These are phyloP conservation scores for Escallonia herrerae DNA, from an alignment of 129 eudicot species.

Conservation along the genomic window DNA sequence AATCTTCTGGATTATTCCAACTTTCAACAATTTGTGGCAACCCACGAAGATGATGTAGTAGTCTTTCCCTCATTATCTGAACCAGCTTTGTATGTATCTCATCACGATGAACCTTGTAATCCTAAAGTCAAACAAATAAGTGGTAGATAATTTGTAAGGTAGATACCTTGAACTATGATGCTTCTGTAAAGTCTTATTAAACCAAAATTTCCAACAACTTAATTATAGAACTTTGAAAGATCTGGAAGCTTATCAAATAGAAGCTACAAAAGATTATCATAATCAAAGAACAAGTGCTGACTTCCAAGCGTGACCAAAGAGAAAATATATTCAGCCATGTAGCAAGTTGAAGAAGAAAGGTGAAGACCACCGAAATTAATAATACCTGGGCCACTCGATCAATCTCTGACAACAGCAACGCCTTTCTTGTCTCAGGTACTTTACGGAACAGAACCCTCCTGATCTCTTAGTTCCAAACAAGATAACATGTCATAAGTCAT, in stretches of 20 bases:
- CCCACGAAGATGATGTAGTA: conserved; percentile 76
- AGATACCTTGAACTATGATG: neutral
- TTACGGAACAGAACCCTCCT: conserved; percentile 72
- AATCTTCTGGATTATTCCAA: conserved; percentile 72
- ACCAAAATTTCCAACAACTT: too few species aligned
- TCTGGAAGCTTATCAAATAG: too few species aligned
- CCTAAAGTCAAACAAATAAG: conserved; percentile 35
- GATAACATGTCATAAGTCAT: conserved; percentile 20
- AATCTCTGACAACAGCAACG: conserved; percentile 60
- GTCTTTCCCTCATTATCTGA: conserved; percentile 94
- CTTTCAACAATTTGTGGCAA: conserved; percentile 86
- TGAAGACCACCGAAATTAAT: neutral
- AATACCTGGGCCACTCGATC: conserved; percentile 83
- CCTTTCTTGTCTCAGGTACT: conserved; percentile 77
- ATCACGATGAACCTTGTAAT: conserved; percentile 82
- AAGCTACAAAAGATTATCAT: too few species aligned
- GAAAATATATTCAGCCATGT: too few species aligned
- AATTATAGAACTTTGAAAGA: too few species aligned
- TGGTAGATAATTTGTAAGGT: neutral
- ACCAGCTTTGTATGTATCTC: conserved; percentile 94
- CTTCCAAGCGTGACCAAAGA: too few species aligned
- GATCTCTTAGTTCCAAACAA: conserved; percentile 56
- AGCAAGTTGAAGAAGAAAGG: too few species aligned
- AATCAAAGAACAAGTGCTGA: too few species aligned
- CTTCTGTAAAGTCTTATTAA: neutral